A percentile compares a stretch with the other conserved stretches of the same genome.
phyloP scores from a whole-genome alignment of 1,139 yeast species.

The Candida tetrigidarum region DNA sequence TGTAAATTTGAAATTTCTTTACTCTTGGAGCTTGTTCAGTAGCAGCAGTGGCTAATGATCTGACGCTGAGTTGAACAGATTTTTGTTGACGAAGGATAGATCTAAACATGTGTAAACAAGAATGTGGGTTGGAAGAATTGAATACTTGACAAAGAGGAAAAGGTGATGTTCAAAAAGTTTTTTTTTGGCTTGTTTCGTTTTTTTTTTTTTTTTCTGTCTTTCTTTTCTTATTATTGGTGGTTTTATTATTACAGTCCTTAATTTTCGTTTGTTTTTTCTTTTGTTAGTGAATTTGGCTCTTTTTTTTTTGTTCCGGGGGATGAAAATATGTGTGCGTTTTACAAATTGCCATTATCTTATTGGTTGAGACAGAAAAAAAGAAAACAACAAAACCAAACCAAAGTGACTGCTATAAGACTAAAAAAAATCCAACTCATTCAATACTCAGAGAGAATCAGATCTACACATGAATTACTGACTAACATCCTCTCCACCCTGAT shows the following conservation, averaged over 20 bases:
- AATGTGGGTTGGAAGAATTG: constrained; percentile 5
- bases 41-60: constrained; percentile 49
- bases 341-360: constrained; percentile 13
- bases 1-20: constrained; percentile 89
- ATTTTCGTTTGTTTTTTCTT: constrained; percentile 1
- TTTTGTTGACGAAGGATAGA: constrained; percentile 33
- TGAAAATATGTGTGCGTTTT: constrained; percentile 8
- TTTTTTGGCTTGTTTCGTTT: too few species aligned
- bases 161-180: constrained; percentile 4
- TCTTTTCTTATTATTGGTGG: neutral
- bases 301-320: constrained; percentile 8
- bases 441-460: too few species aligned
- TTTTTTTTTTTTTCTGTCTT: constrained; percentile 2
- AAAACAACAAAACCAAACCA: too few species aligned
- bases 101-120: constrained; percentile 20
- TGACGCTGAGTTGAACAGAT: constrained; percentile 19
- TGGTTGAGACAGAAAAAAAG: constrained; percentile 8
- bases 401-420: too few species aligned
- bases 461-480: too few species aligned
- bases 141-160: constrained; percentile 1
- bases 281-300: too few species aligned
- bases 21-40: constrained; percentile 52
- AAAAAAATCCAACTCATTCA: too few species aligned
- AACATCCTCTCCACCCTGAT: too few species aligned
- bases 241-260: neutral